Percentiles rank a stretch among this genome's conserved stretches.
These are phyloP conservation scores for Fusarium keratoplasticum DNA, from an alignment of 2,329 filamentous ascomycete species.

Conservation along the genomic window DNA sequence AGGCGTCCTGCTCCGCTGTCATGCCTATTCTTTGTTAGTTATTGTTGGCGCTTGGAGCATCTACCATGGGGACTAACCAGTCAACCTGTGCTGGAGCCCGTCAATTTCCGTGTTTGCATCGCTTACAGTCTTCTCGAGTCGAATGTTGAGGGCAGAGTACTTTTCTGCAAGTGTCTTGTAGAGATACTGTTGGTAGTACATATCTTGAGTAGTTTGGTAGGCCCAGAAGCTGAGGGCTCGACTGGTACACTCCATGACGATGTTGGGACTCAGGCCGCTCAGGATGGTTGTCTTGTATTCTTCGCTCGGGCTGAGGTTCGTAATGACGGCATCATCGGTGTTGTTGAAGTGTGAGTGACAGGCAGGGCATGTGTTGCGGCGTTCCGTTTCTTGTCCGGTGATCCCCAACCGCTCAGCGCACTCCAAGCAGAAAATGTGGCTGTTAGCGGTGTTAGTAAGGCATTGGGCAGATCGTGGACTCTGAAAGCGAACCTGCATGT, in stretches of 20 bases:
- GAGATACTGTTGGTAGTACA: slow-evolving; percentile 81
- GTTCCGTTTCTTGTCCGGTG: slow-evolving; percentile 51
- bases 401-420: slow-evolving; percentile 77
- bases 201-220: slow-evolving; percentile 87
- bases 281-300: slow-evolving; percentile 91
- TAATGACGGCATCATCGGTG: slow-evolving; percentile 79
- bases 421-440: slow-evolving; percentile 85
- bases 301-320: slow-evolving; percentile 81
- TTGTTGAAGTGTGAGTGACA: slow-evolving; percentile 76
- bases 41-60: neutral
- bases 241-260: slow-evolving; percentile 88
- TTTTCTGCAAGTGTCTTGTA: slow-evolving; percentile 79
- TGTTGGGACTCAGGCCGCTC: slow-evolving; percentile 81
- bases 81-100: slow-evolving; percentile 72
- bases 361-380: slow-evolving; percentile 74
- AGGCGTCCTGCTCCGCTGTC: slow-evolving; percentile 69
- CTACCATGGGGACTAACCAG: slow-evolving; percentile 58
- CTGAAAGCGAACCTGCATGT: slow-evolving; percentile 76
- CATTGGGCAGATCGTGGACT: neutral
- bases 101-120: slow-evolving; percentile 81
- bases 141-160: slow-evolving; percentile 70
- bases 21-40: slow-evolving; percentile 56
- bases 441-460: slow-evolving; percentile 47
- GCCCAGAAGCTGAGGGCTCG: slow-evolving; percentile 86
- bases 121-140: slow-evolving; percentile 78